Evolutionary conservation across 192 early-diverging fungal species (phyloP).

Genomic region (Gryganskiella cystojenkinii): DNA sequence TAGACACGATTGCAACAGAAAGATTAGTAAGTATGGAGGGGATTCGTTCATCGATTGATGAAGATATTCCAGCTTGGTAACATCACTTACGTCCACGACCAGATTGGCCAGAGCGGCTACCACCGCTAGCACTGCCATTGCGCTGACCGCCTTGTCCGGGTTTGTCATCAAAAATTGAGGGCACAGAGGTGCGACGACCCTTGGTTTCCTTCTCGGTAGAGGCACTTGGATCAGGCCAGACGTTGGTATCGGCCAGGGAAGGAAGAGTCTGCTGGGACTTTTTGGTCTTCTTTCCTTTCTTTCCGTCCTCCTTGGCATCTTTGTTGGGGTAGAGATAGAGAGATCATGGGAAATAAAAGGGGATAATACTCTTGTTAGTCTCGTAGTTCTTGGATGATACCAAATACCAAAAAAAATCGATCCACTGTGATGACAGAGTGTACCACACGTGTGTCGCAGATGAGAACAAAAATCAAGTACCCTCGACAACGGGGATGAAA

Average conservation of each 20-base stretch:
- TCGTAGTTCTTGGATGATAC: too few species aligned
- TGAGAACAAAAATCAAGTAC: too few species aligned
- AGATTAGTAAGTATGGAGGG: too few species aligned
- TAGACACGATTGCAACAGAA: too few species aligned
- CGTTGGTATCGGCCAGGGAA: constrained; percentile 32
- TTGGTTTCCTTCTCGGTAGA: constrained; percentile 35
- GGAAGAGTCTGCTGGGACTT: constrained; percentile 30
- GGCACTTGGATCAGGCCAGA: constrained; percentile 48
- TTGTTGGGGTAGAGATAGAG: too few species aligned
- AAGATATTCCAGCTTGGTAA: neutral
- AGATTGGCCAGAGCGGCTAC: constrained; percentile 6
- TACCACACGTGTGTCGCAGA: too few species aligned
- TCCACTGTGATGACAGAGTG: too few species aligned
- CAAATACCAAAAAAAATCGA: too few species aligned
- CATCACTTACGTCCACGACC: constrained; percentile 29
- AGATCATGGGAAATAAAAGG: too few species aligned
- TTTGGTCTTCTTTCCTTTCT: constrained; percentile 20
- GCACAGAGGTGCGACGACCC: constrained; percentile 43
- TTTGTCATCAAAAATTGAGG: constrained; percentile 39
- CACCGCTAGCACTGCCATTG: neutral
- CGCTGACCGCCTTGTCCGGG: constrained; percentile 34
- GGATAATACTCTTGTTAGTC: too few species aligned
- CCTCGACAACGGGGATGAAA: too few species aligned
- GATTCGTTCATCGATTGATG: neutral
- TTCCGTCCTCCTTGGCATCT: constrained; percentile 23